A percentile compares a stretch with the other conserved stretches of the same genome.
Conservation (phyloP, 805 yeast species). For the Myxozyma udenii region DNA sequence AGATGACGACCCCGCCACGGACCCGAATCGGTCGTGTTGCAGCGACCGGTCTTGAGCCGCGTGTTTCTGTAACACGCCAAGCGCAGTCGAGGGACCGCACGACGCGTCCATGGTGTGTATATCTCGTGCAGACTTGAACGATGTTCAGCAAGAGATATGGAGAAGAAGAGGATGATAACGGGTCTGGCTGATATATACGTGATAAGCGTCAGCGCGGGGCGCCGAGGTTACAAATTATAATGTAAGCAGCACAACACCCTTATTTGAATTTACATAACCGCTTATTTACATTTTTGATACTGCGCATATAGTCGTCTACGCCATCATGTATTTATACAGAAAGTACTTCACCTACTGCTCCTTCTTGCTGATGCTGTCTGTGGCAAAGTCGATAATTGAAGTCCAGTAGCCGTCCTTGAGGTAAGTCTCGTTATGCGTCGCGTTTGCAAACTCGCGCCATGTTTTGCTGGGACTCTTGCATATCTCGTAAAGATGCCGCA, state of each 20-base stretch:
- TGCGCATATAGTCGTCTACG: too few species aligned
- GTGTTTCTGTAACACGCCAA: constrained; percentile 18
- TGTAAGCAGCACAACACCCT: too few species aligned
- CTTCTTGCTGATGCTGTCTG: constrained; percentile 19
- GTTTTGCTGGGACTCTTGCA: constrained; percentile 48
- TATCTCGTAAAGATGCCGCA: constrained; percentile 54
- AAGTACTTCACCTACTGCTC: too few species aligned
- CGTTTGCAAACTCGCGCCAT: constrained; percentile 52
- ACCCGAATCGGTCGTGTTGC: constrained; percentile 18
- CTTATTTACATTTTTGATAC: too few species aligned
- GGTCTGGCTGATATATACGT: too few species aligned
- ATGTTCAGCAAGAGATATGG: too few species aligned
- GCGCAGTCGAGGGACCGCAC: constrained; percentile 30
- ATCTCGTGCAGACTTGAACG: too few species aligned
- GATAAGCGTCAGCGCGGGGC: too few species aligned
- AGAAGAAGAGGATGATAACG: too few species aligned
- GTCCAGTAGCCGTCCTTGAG: constrained; percentile 77
- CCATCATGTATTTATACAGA: too few species aligned
- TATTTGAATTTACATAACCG: too few species aligned
- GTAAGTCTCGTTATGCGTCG: constrained; percentile 79
- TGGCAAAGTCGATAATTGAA: constrained; percentile 51
- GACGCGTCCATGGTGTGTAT: constrained; percentile 24
- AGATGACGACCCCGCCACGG: constrained; percentile 3
- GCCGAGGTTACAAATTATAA: too few species aligned
- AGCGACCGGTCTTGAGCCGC: constrained; percentile 20